Conservation (phyloP, 2,329 filamentous ascomycete genomes). For the Stachybotrys elegans region DNA sequence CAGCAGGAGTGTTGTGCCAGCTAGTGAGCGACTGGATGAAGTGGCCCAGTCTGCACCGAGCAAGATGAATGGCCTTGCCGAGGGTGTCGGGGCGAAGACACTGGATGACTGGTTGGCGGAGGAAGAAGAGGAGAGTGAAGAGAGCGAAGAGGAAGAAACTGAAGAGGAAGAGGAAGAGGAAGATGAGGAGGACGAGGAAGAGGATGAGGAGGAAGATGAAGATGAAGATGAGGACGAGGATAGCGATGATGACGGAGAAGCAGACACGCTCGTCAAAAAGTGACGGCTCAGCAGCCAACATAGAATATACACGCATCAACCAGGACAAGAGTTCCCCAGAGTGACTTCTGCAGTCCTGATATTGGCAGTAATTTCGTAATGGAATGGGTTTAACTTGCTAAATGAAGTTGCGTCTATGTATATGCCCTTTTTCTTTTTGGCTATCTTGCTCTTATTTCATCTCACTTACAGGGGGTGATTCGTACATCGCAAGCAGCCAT, state of each 20-base stretch:
- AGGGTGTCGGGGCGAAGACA: constrained; percentile 63
- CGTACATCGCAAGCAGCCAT: no score
- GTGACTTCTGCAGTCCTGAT: no score
- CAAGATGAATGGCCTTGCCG: constrained; percentile 47
- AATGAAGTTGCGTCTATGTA: no score
- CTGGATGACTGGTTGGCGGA: constrained; percentile 91
- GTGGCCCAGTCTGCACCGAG: constrained; percentile 34
- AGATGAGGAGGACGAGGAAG: constrained; percentile 45
- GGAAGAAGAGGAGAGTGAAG: constrained; percentile 54
- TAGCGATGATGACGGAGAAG: constrained; percentile 40
- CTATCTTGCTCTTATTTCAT: no score
- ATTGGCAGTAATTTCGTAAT: no score
- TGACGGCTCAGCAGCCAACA: constrained; percentile 11
- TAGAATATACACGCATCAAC: no score
- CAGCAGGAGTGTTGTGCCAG: constrained; percentile 40
- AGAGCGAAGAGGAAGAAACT: constrained; percentile 47
- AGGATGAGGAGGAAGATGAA: constrained; percentile 46
- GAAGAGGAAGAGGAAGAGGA: constrained; percentile 43
- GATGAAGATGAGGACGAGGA: constrained; percentile 43
- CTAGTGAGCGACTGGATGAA: constrained; percentile 60
- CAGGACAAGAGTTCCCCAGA: no score
- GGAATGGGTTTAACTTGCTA: no score
- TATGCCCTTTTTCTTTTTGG: no score
- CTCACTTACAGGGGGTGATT: no score
- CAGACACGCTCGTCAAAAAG: constrained; percentile 37